These are phyloP conservation scores for Yamadazyma pseudoaaseri DNA, from an alignment of 1,139 yeast genomes.

Conservation along the genomic window DNA sequence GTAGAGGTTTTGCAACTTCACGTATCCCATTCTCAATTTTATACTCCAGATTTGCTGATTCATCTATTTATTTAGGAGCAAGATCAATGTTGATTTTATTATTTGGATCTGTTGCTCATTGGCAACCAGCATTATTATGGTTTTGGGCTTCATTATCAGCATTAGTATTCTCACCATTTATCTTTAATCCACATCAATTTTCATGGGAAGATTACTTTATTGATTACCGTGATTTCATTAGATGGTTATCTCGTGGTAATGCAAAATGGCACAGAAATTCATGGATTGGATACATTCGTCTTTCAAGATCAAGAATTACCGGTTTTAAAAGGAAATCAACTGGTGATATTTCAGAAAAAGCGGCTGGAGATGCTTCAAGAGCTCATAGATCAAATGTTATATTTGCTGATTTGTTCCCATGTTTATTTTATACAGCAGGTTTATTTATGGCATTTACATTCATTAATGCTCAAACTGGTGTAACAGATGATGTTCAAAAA, in stretches of 20 bases:
- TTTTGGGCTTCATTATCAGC: conserved; percentile 97
- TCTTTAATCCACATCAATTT: conserved; percentile 98
- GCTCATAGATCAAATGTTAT: conserved; percentile 88
- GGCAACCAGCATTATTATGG: conserved; percentile 98
- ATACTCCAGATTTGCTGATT: conserved; percentile 95
- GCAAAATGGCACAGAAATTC: conserved; percentile 99
- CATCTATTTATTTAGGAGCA: conserved; percentile 95
- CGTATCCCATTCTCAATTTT: conserved; percentile 96
- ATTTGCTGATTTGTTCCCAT: conserved; percentile 85
- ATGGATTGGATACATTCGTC: conserved; percentile 97
- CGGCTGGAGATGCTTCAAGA: conserved; percentile 92
- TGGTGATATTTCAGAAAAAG: conserved; percentile 89
- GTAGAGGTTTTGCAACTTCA: conserved; percentile 99
- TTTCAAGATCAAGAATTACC: conserved; percentile 94
- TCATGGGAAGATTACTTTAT: conserved; percentile 98
- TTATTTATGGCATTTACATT: conserved; percentile 89
- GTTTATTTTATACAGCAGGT: conserved; percentile 83
- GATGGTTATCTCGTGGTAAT: conserved; percentile 99
- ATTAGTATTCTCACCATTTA: conserved; percentile 87
- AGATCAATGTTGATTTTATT: conserved; percentile 85
- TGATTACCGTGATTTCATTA: conserved; percentile 96
- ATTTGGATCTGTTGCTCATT: conserved; percentile 88
- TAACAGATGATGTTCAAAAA: conserved; percentile 42
- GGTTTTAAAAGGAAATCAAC: conserved; percentile 94
- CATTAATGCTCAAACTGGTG: conserved; percentile 98